Evolutionary conservation across 306 rosid species (phyloP), one percentile per base, ranked within the genome.

Genomic region (Vicia villosa): DNA sequence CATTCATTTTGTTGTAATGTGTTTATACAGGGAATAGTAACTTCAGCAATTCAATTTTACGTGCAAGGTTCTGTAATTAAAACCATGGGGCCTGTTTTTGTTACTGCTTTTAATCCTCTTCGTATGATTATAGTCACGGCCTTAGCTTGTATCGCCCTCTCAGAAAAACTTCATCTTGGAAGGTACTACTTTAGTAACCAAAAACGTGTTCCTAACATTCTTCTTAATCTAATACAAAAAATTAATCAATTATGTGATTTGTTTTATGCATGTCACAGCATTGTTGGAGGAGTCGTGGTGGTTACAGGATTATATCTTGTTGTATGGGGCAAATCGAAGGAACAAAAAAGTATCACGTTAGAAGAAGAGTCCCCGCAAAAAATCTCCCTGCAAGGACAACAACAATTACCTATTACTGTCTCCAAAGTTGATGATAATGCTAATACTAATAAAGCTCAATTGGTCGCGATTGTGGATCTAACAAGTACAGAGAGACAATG

Each of bases 61-160:
- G 82, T 91, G 36, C 97, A 91, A 78, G 97, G 87, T 17, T 6
- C 58, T 7, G 90, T 91, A 9, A 79, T 88, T 72, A 84, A 83
- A 69, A 74, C 80, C 0, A 84, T 82, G 49, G 95, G 97, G 2
- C 97, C 92, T 5, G 92, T 91, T 0, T 88, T 83, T 20, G 96
- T 88, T 3, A 88, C 96, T 1, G 96, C 93, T 11, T 88, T 86
- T 60, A 88, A 88, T 61, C 96, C 96, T 47, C 65, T 86, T 20
- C 85, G 92, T 68, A 88, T 85, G 97, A 73, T 91, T 68, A 71
- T 88, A 7, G 92, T 91, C 62, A 66, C 88, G 0, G 56, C 80
- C 46, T 51, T 85, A 34, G 89, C 75, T 3, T 84, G 84, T 30
- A 42, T 81, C 10, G 9, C 88, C 36, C 87, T 91, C 8, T 68